Conservation (phyloP, 2,329 filamentous ascomycete genomes). For the Trichoderma atrobrunneum region DNA sequence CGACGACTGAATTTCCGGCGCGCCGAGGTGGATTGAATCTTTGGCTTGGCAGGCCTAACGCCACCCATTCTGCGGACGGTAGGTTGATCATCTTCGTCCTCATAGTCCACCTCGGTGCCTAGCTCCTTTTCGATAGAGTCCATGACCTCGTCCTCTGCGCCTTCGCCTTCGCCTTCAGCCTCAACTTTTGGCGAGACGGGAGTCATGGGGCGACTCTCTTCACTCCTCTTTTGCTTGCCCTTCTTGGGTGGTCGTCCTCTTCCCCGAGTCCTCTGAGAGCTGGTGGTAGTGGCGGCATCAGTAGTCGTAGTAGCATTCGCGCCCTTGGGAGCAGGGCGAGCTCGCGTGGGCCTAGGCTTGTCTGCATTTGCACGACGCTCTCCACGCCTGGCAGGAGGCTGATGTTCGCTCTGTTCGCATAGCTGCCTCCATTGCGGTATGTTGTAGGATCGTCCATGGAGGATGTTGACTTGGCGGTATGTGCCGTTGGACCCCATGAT, state of each 20-base stretch:
- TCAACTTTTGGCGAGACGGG: constrained; percentile 54
- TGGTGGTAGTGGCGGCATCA: constrained; percentile 20
- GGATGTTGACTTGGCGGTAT: constrained; percentile 95
- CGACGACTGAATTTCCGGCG: constrained; percentile 82
- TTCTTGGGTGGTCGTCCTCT: constrained; percentile 41
- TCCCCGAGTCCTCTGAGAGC: constrained; percentile 38
- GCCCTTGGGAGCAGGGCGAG: constrained; percentile 35
- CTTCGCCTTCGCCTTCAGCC: constrained; percentile 29
- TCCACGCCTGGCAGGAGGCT: constrained; percentile 86
- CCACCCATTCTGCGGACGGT: constrained; percentile 48
- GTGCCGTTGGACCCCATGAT: constrained; percentile 95
- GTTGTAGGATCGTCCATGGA: constrained; percentile 95
- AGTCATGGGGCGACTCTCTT: constrained; percentile 54
- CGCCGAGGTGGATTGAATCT: constrained; percentile 75
- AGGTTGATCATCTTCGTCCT: constrained; percentile 40
- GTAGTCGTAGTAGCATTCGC: constrained; percentile 31
- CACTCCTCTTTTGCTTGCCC: constrained; percentile 38
- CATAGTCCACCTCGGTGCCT: constrained; percentile 43
- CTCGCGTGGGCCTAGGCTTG: constrained; percentile 45
- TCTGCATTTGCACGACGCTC: constrained; percentile 67
- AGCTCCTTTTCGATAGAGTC: constrained; percentile 52
- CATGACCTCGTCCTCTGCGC: constrained; percentile 35
- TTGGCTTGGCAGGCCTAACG: constrained; percentile 50
- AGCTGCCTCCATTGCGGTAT: constrained; percentile 92
- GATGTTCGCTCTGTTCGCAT: constrained; percentile 92